Conservation (phyloP, 345 rosid genomes). For the Mallotus nudiflorus region DNA sequence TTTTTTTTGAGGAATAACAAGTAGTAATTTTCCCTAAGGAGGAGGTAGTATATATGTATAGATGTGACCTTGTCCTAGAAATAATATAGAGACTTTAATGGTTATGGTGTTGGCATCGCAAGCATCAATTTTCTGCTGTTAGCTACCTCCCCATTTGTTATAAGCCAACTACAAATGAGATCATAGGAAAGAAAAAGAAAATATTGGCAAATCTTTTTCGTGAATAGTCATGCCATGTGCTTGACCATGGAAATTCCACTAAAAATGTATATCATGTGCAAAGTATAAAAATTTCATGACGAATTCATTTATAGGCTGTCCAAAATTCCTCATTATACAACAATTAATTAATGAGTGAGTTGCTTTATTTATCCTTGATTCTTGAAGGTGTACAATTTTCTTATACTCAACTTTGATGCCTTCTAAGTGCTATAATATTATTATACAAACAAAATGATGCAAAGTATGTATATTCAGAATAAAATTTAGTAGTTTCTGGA, state of each 20-base stretch:
- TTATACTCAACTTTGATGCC: neutral
- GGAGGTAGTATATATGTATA: too few relatives aligned
- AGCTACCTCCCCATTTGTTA: neutral
- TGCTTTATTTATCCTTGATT: neutral
- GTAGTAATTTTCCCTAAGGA: too few relatives aligned
- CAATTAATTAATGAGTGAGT: too few relatives aligned
- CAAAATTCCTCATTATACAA: neutral
- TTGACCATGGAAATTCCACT: neutral
- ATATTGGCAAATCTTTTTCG: neutral
- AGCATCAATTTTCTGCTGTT: neutral
- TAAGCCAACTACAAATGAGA: neutral
- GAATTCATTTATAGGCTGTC: neutral
- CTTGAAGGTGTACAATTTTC: neutral
- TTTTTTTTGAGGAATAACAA: too few relatives aligned
- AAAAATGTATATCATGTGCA: neutral
- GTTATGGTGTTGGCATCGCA: neutral
- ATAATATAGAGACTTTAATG: neutral
- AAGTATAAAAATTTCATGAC: neutral
- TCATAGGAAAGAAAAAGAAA: neutral
- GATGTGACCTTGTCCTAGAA: too few relatives aligned
- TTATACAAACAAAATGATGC: too few relatives aligned
- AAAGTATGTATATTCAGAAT: too few relatives aligned
- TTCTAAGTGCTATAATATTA: too few relatives aligned
- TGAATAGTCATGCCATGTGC: constrained; percentile 22
- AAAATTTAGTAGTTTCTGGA: too few relatives aligned